A percentile compares a stretch with the other conserved stretches of the same genome.
These are phyloP conservation scores for Neurospora sp. DNA, from an alignment of 495 filamentous ascomycete species.

Conservation along the genomic window DNA sequence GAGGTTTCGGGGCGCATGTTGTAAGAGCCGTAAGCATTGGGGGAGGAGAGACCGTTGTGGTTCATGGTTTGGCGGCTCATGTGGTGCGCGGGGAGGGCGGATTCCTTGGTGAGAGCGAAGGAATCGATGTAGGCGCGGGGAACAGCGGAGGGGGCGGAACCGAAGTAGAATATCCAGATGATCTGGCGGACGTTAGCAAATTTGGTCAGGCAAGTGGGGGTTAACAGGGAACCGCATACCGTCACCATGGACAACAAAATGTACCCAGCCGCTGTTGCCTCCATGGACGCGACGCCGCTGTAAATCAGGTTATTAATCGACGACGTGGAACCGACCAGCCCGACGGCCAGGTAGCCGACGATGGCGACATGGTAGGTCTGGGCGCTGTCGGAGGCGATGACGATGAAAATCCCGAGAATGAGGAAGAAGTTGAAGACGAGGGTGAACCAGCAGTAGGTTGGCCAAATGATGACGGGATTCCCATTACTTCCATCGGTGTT, in stretches of 20 bases:
- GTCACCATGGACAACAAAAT: slow-evolving; percentile 93
- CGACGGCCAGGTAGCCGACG: slow-evolving; percentile 75
- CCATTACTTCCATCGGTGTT: not conserved
- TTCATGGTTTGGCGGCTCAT: slow-evolving; percentile 60
- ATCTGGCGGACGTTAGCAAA: slow-evolving; percentile 47
- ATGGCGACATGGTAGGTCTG: slow-evolving; percentile 88
- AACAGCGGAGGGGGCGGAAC: slow-evolving; percentile 78
- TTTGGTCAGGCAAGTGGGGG: not conserved
- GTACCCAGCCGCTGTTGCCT: slow-evolving; percentile 86
- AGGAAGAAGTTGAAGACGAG: slow-evolving; percentile 74
- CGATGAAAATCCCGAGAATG: slow-evolving; percentile 67
- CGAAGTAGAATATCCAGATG: slow-evolving; percentile 98
- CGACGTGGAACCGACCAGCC: slow-evolving; percentile 72
- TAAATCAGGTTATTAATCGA: slow-evolving; percentile 78
- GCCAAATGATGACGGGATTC: slow-evolving; percentile 39
- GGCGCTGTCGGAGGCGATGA: slow-evolving; percentile 70
- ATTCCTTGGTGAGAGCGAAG: slow-evolving; percentile 87
- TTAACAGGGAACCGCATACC: slow-evolving; percentile 43
- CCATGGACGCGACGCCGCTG: slow-evolving; percentile 52
- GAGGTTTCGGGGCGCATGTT: slow-evolving; percentile 67
- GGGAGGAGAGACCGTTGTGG: slow-evolving; percentile 7
- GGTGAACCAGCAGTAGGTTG: slow-evolving; percentile 85
- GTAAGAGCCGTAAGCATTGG: slow-evolving; percentile 30
- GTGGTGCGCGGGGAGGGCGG: slow-evolving; percentile 19
- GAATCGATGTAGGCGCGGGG: slow-evolving; percentile 91